Evolutionary conservation across 257 asterid genomes (phyloP).

Genomic region (Mitragyna speciosa): DNA sequence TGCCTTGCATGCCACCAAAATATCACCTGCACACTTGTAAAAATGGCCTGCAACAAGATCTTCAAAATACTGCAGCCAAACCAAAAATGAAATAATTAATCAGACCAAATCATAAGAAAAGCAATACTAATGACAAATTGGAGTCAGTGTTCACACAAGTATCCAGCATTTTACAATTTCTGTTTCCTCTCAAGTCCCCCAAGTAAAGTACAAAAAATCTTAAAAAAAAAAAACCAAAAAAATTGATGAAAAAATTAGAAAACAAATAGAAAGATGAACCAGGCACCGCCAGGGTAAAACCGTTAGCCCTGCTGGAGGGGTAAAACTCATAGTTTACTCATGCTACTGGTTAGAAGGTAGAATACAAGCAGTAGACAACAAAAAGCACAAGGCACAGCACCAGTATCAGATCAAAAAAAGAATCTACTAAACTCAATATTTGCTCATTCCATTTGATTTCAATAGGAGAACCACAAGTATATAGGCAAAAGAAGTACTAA

Average conservation of each 20-base stretch:
- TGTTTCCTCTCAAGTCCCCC: no score
- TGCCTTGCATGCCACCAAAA: constrained; percentile 72
- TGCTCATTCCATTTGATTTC: neutral
- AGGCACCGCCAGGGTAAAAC: neutral
- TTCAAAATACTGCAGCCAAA: constrained; percentile 69
- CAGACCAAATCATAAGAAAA: neutral
- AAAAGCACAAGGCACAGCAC: neutral
- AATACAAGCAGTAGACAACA: neutral
- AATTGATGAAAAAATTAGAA: no score
- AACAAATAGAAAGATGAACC: neutral
- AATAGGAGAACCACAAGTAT: neutral
- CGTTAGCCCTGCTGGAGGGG: neutral
- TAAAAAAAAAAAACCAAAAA: neutral
- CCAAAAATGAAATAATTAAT: neutral
- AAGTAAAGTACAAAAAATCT: no score
- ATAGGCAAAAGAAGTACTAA: no score
- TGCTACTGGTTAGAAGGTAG: neutral
- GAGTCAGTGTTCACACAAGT: neutral
- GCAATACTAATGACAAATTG: neutral
- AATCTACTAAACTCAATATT: neutral
- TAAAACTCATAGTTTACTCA: neutral
- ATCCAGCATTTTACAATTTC: neutral
- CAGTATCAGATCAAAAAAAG: neutral
- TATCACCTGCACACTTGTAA: constrained; percentile 52
- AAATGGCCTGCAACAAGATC: constrained; percentile 73